phyloP scores from a whole-genome alignment of 78 protist species.

The Chrysochromulina tobinii region DNA sequence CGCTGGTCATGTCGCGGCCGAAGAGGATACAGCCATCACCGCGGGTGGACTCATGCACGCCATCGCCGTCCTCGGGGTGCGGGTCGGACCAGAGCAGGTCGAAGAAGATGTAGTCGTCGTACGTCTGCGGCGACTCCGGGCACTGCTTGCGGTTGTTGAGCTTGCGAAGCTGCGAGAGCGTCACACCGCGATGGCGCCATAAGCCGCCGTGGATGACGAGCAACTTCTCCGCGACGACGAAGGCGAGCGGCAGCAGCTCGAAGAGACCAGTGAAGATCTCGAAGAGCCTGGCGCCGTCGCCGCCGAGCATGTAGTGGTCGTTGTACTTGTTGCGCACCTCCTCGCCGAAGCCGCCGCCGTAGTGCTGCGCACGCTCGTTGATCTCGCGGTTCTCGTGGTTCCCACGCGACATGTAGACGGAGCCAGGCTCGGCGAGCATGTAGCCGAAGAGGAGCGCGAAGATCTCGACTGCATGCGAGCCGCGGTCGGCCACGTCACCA shows the following conservation, averaged over 20 bases:
- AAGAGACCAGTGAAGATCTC: conserved; percentile 25
- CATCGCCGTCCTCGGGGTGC: not conserved
- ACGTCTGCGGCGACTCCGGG: not conserved
- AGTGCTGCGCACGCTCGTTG: conserved; percentile 1
- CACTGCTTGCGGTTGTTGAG: not conserved
- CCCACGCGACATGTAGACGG: conserved; percentile 42
- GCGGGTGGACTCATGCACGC: not conserved
- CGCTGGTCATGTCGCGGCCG: not conserved
- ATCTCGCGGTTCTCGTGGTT: conserved; percentile 58
- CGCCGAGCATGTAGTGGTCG: not conserved
- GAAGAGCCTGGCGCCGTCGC: not conserved
- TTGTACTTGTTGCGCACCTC: conserved; percentile 53
- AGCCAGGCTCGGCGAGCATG: not conserved
- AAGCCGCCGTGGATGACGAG: conserved; percentile 38
- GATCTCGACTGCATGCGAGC: conserved; percentile 37
- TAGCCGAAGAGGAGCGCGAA: conserved; percentile 15
- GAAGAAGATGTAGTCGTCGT: not conserved
- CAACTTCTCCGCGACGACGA: conserved; percentile 4
- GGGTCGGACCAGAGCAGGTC: not conserved
- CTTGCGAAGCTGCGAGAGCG: not conserved
- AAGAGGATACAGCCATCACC: not conserved
- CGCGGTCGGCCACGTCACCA: conserved; percentile 63
- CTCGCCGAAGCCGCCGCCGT: conserved; percentile 51
- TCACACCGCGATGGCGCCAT: not conserved
- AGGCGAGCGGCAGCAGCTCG: conserved; percentile 43